A percentile compares a stretch with the other conserved stretches of the same genome.
phyloP scores from a whole-genome alignment of 495 filamentous ascomycete species.

The Lophiostoma macrostomum region DNA sequence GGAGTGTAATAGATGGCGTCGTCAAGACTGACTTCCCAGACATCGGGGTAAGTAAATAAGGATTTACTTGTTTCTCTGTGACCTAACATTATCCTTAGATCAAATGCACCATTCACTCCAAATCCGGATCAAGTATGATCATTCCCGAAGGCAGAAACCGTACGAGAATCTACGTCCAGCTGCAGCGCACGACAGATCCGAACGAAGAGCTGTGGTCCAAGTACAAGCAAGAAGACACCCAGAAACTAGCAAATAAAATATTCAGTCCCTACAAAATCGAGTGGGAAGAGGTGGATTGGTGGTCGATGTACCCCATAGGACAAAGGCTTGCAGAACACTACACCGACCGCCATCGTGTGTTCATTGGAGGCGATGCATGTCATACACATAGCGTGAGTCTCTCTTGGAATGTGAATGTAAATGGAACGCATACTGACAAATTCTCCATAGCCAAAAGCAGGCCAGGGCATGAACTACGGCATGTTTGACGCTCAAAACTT shows the following conservation, averaged over 20 bases:
- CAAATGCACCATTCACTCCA: constrained; percentile 10
- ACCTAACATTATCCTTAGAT: background rate
- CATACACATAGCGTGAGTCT: constrained; percentile 8
- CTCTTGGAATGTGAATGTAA: background rate
- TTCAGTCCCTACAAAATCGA: constrained; percentile 1
- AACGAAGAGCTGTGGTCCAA: background rate
- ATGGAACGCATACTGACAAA: background rate
- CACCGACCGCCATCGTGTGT: background rate
- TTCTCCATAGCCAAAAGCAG: constrained; percentile 2
- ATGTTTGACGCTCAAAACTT: constrained; percentile 4
- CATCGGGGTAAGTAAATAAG: background rate
- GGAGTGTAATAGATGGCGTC: constrained; percentile 6
- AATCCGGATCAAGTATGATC: constrained; percentile 1
- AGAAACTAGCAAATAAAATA: background rate
- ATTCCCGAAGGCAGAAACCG: constrained; percentile 1
- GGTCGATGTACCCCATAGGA: constrained; percentile 4
- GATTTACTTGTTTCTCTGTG: background rate
- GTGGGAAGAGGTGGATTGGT: constrained; percentile 9
- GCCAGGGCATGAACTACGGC: constrained; percentile 8
- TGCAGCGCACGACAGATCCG: constrained; percentile 3
- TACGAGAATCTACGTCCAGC: background rate
- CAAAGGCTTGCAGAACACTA: background rate
- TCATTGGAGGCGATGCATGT: constrained; percentile 10
- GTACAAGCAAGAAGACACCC: background rate
- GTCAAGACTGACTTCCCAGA: constrained; percentile 2